Base-by-base conservation (phyloP, 169 alveolate species). In the Perkinsus chesapeaki region DNA sequence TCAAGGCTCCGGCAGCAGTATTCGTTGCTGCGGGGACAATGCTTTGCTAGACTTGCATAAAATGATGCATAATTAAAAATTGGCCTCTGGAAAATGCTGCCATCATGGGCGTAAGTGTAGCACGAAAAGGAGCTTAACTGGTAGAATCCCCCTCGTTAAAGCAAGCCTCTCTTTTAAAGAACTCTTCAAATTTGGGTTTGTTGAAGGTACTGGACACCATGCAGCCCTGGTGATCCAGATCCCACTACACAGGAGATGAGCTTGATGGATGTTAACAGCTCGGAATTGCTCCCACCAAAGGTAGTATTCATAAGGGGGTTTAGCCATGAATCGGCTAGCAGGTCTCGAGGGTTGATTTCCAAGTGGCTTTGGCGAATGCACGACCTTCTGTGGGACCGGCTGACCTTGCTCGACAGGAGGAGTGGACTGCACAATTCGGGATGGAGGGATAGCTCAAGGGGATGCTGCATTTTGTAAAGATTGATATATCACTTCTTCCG, bases 371-470 rank as follows among this genome's bases (percentile, higher is more conserved):
- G 38, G 92, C 95, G 39, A 95, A 96, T 93, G 95, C 96, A 39
- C 96, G 96, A 73, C 97, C 98, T 0, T 94, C 98, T 38, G 98
- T 97, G 73, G 93, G 96, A 48, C 93, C 92, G 36, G 94, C 91
- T 93, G 98, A 97, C 95, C 93, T 96, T 39, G 95, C 94, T 23
- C 95, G 95, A 92, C 95, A 96, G 39, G 93, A 93, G 47, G 96
- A 95, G 73, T 97, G 96, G 94, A 97, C 98, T 23, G 94, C 93
- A 90, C 97, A 95, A 91, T 97, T 95, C 93, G 98, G 98, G 39
- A 95, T 95, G 91, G 98, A 97, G 91, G 98, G 98, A 39, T 60
- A 60, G 31, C 3, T 60, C 82, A 23, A 60, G 27, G 82, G 82
- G n/a, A 7, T 12, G 31, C 36, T 7, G 82, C 82, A 60, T 60